Evolutionary conservation across 352 stramenopile species (phyloP).

Genomic region (Globisporangium acanthophoron): DNA sequence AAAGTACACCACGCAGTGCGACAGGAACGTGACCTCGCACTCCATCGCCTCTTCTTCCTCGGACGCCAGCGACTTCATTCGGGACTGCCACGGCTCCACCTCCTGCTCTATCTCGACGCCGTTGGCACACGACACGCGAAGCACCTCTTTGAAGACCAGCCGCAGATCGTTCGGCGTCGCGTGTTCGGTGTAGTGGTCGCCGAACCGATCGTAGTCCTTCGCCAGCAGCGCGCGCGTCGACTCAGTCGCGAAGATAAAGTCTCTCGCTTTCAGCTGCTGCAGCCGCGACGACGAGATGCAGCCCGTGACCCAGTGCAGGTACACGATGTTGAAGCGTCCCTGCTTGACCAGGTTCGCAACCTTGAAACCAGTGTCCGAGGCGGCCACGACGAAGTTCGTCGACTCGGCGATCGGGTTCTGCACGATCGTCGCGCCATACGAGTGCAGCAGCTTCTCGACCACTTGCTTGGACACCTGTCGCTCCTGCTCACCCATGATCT

Average conservation of each 20-base stretch:
- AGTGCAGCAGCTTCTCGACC: slow-evolving; percentile 71
- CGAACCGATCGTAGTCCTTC: slow-evolving; percentile 67
- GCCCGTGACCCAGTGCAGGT: slow-evolving; percentile 50
- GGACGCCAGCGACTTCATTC: slow-evolving; percentile 28
- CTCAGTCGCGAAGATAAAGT: slow-evolving; percentile 73
- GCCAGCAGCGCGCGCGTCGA: slow-evolving; percentile 41
- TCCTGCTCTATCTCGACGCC: neutral
- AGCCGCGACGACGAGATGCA: slow-evolving; percentile 34
- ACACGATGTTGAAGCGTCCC: slow-evolving; percentile 68
- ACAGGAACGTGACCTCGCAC: slow-evolving; percentile 57
- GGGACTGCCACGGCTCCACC: slow-evolving; percentile 40
- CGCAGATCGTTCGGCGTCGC: slow-evolving; percentile 40
- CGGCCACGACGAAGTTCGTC: slow-evolving; percentile 63
- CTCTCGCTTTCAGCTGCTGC: slow-evolving; percentile 35
- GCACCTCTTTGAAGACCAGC: slow-evolving; percentile 41
- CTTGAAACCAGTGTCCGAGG: slow-evolving; percentile 64
- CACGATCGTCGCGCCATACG: slow-evolving; percentile 58
- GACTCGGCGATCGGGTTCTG: slow-evolving; percentile 69
- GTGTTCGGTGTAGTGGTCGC: slow-evolving; percentile 70
- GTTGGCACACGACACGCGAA: neutral
- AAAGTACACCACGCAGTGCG: slow-evolving; percentile 70
- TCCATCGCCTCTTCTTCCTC: slow-evolving; percentile 74
- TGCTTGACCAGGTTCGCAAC: slow-evolving; percentile 79
- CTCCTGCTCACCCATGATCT: slow-evolving; percentile 25
- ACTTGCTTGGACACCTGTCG: slow-evolving; percentile 49